Evolutionary conservation across 1,139 yeast genomes (phyloP), one percentile per base, ranked within the genome.

Genomic region (Kodamaea arcana): DNA sequence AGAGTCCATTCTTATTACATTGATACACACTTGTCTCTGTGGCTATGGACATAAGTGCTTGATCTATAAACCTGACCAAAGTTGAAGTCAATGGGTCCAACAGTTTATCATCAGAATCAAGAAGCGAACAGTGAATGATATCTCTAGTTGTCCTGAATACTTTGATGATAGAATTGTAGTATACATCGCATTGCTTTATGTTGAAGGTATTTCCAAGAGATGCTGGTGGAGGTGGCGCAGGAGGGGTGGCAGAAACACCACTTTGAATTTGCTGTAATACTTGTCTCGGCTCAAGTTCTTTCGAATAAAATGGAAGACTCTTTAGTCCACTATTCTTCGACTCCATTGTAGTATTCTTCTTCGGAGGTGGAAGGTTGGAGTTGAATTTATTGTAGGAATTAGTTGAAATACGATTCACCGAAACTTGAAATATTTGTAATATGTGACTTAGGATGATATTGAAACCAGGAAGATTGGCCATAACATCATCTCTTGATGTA

Each of bases 111-210:
- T 29, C 23, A 10, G 36, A 16, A 11, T 44, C 31, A 30, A 15
- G 29, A 18, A 26, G 22, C 8, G 59, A 46, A 41, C 63, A 62
- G 24, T 59, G 54, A 8, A 69, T 37, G 21, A 62, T 56, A 46
- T 76, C 80, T 32, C 81, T 58, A 14, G 75, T 41, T 1, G 75
- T 62, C 40, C 64, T 62, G 43, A 75, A 65, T 14, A 68, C 50
- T 51, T 75, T 63, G 39, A 65, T 58, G 18, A 63, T 56, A 27
- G 74, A 53, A 41, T 58, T 63, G 45, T 56, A 60, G 49, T 58
- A 65, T 26, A 60, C 48, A 40, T 65, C 71, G 37, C 58, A 52
- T 37, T 59, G 55, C 35, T 50, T 49, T 27, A 39, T 35, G 22
- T 44, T 34, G 32, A 43, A 32, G 24, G 37, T 28, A 34, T 29